phyloP scores from a whole-genome alignment of 768 basidiomycete species.

The Rhizopogon roseolus region DNA sequence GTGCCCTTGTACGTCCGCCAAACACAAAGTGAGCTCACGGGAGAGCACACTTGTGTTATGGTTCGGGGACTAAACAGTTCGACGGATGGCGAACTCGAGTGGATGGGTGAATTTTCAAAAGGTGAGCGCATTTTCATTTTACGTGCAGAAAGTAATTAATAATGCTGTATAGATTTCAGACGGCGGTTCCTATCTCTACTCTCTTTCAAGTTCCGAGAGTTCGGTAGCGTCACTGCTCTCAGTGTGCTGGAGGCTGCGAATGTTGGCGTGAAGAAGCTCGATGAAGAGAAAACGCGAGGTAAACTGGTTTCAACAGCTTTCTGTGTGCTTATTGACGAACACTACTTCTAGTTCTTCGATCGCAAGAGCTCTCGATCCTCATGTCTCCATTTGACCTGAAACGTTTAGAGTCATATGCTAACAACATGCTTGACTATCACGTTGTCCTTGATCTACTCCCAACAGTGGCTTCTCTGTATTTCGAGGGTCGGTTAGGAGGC shows the following conservation, averaged over 20 bases:
- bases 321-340: constrained; percentile 8
- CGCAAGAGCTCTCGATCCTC: constrained; percentile 51
- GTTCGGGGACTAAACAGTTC: constrained; percentile 76
- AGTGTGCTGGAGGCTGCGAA: constrained; percentile 87
- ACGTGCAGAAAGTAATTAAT: neutral
- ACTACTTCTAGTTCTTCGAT: constrained; percentile 26
- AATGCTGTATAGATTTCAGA: constrained; percentile 70
- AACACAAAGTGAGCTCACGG: constrained; percentile 91
- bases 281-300: constrained; percentile 26
- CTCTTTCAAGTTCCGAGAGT: constrained; percentile 94
- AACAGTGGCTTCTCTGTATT: constrained; percentile 74
- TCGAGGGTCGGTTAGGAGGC: constrained; percentile 64
- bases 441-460: constrained; percentile 92
- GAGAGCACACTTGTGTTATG: constrained; percentile 97
- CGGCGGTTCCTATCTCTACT: constrained; percentile 83
- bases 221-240: constrained; percentile 80
- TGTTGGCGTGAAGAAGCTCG: constrained; percentile 46
- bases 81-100: constrained; percentile 58
- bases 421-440: constrained; percentile 95
- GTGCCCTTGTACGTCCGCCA: constrained; percentile 91
- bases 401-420: constrained; percentile 91
- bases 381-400: constrained; percentile 94
- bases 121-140: constrained; percentile 35
- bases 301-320: constrained; percentile 6
- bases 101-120: constrained; percentile 86